Evolutionary conservation across 352 stramenopile genomes (phyloP), one percentile per base, ranked within the genome.

Genomic region (Phytopythium helicoides): DNA sequence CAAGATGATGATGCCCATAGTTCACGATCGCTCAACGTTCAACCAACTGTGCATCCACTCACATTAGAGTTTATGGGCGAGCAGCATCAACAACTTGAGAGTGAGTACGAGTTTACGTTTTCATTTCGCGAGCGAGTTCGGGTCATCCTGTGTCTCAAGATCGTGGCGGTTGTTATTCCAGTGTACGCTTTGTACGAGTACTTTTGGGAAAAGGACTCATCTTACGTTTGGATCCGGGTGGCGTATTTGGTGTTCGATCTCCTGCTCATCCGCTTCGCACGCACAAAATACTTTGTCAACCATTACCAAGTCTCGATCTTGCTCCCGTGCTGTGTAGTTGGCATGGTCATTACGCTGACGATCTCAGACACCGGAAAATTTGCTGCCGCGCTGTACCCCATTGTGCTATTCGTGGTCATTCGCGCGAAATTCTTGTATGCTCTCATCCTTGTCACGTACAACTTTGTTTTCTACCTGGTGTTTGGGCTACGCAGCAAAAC

Each of bases 331-430:
- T 80, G 71, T 34, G 60, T 76, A 1, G 62, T 87, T 18, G 81
- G 82, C 0, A 92, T 95, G 75, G 81, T 72, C 1, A 69, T 92
- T 14, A 94, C 86, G 1, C 46, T 92, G 12, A 91, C 78, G 11
- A 93, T 95, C 48, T 89, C 79, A 0, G 83, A 94, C 46, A 90
- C 81, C 1, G 86, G 86, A 16, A 89, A 89, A 16, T 94, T 95
- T 21, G 83, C 81, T 10, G 78, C 84, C 0, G 84, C 83, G 0
- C 58, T 95, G 14, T 94, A 90, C 60, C 81, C 83, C 0, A 81
- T 94, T 8, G 73, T 73, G 8, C 66, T 95, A 3, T 94, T 94
- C 28, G 77, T 88, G 19, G 83, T 94, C 25, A 82, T 92, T 33
- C 81, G 84, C 16, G 81, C 92, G 47, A 94, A 94, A 44, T 92